Base-by-base conservation (phyloP, 176 grass and related monocot species). In the Raddia guianensis region DNA sequence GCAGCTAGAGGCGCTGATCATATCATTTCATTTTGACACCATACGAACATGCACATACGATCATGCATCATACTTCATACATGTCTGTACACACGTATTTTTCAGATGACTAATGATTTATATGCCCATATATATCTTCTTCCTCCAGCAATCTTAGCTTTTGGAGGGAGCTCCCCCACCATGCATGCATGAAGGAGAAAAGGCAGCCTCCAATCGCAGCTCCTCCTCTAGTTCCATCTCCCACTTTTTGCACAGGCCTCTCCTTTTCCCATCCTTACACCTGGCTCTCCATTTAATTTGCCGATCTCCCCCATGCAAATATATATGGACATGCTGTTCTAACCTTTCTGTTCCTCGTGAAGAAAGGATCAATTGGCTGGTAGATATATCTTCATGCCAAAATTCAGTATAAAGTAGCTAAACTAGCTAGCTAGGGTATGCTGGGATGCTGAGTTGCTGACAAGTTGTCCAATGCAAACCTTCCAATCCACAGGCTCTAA, bases 191-290 rank as follows among this genome's bases (percentile, higher is more conserved):
- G 56, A 34, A 34, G 54, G 19, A 81, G 35, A 35, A 72, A 85
- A 84, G 69, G 70, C 61, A 84, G 70, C 86, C 69, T 88, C 70
- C 87, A 45, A 1, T 88, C 70, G 34, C 62, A 68, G 80, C 34
- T 80, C 81, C 45, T 54, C 81, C 81, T 75, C 86, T 74, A 73
- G 81, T 84, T 67, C 46, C 70, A 54, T 62, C 11, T 42, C 34
- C 52, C 52, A 75, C 70, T 67, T 75, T 84, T 40, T 69, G 45
- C 16, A 70, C 63, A 69, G 64, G 12, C 33, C 62, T 84, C 65
- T 82, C 70, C 1, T 68, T 79, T 84, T 74, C 69, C 62, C 72
- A 75, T 79, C 53, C 72, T 62, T 72, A 69, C 61, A 37, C 53
- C 3, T 84, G 75, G 61, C 51, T 46, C 20, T 84, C 80, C 10